Conservation (phyloP, 192 early-diverging fungal species). For the Jimgerdemannia flammicorona region DNA sequence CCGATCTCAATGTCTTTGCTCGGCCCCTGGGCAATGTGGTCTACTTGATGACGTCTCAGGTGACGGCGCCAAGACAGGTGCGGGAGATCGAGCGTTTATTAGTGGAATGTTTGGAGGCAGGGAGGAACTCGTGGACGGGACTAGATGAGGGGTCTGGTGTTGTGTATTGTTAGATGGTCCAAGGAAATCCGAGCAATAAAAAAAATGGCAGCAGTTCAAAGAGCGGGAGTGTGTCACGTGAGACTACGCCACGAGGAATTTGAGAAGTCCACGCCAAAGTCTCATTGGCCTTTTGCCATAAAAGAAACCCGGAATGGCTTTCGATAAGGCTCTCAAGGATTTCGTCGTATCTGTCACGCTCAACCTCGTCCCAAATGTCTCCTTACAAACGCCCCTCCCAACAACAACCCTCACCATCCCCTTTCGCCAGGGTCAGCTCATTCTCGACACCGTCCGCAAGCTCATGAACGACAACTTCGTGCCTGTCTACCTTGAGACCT, state of each 20-base stretch:
- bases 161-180: neutral
- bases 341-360: conserved; percentile 5
- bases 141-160: neutral
- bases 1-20: conserved; percentile 49
- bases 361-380: conserved; percentile 1
- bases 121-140: neutral
- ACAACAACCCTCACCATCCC: conserved; percentile 7
- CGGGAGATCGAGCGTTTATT: conserved; percentile 43
- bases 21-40: conserved; percentile 74
- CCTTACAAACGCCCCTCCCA: neutral
- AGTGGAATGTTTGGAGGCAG: conserved; percentile 4
- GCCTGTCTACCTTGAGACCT: conserved; percentile 41
- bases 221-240: too few relatives aligned
- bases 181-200: too few relatives aligned
- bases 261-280: too few relatives aligned
- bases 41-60: conserved; percentile 69
- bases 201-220: too few relatives aligned
- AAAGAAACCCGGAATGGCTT: neutral
- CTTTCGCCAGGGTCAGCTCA: conserved; percentile 33
- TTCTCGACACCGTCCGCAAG: conserved; percentile 39
- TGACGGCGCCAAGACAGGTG: conserved; percentile 36
- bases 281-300: too few relatives aligned
- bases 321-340: conserved; percentile 5
- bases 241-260: too few relatives aligned
- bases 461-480: conserved; percentile 35